These are phyloP conservation scores for Arachis stenosperma DNA, from an alignment of 306 rosid genomes.

Conservation along the genomic window DNA sequence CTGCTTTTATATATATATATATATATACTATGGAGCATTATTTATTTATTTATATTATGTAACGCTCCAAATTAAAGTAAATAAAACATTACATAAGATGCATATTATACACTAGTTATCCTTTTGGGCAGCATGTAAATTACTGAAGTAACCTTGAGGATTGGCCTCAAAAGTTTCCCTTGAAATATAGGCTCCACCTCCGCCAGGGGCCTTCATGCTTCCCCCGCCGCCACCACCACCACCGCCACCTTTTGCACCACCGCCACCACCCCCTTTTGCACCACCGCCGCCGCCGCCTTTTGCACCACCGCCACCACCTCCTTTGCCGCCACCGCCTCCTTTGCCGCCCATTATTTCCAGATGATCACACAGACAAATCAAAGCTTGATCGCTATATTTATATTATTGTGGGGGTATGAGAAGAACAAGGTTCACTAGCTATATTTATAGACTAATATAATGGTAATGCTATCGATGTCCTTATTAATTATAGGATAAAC, in stretches of 20 bases:
- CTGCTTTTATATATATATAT: no score
- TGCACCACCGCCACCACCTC: conserved; percentile 3
- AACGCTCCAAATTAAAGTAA: no score
- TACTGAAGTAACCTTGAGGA: neutral
- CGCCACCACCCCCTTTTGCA: conserved; percentile 13
- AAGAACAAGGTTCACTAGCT: neutral
- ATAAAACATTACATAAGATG: no score
- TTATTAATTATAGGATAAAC: no score
- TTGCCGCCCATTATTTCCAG: conserved; percentile 36
- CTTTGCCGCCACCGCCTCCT: neutral
- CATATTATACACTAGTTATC: neutral
- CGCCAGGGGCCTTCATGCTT: conserved; percentile 20
- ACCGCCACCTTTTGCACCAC: neutral
- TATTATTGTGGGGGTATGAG: neutral
- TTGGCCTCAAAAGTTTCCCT: conserved; percentile 22
- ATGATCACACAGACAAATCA: neutral
- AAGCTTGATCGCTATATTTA: conserved; percentile 12
- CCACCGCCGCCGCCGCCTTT: neutral
- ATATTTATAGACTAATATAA: conserved; percentile 32
- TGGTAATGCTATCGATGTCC: neutral
- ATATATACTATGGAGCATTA: no score
- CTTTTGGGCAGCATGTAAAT: conserved; percentile 21
- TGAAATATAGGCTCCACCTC: conserved; percentile 13
- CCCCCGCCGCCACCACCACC: conserved; percentile 21
- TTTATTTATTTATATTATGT: no score